Base-by-base conservation (phyloP, 345 rosid genomes). In the Cochlearia excelsa region DNA sequence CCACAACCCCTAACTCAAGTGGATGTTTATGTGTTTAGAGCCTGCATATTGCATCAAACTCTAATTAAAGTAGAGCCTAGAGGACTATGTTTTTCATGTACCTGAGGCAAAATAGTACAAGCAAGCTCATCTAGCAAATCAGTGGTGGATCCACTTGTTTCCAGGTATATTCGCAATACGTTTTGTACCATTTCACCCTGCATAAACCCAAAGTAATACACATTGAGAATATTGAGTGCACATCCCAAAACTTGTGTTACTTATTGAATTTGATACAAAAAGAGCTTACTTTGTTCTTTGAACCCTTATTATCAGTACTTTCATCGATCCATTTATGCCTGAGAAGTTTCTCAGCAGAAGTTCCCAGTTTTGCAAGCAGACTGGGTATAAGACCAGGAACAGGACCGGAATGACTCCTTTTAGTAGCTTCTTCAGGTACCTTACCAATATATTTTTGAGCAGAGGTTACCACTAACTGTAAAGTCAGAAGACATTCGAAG, bases 151-250 rank as follows among this genome's bases (percentile, higher is more conserved):
- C 77, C 82, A 64, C 78, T 76, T 56, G 80, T 64, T 74, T 80
- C 87, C 78, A 89, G 68, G 78, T 78, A 86, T 57, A 80, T 81
- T 54, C 68, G 80, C 77, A 89, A 57, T 48, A 86, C 78, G 77
- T 71, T 84, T 54, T 80, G 95, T 28, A 89, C 73, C 59, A 74
- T 62, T 61, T 86, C 91, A 71, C 84, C 95, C 97, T 89, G 86
- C 56, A 31, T 45, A 58, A 43, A 59, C 46, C 60, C 54, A 48
- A 67, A 52, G 50, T 40, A 11, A 57, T 26, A 44, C n/a, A 28
- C 55, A 70, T 54, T 67, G 54, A 67, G 65, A 59, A 59, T 47
- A 33, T 7, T 27, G 71, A 41, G 46, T 16, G 3, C 59, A 38
- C 46, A 11, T 4, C 40, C 6, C 1, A 35, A 47, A 47, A 54